phyloP scores from a whole-genome alignment of 257 asterid species.

The Nicotiana paniculata region DNA sequence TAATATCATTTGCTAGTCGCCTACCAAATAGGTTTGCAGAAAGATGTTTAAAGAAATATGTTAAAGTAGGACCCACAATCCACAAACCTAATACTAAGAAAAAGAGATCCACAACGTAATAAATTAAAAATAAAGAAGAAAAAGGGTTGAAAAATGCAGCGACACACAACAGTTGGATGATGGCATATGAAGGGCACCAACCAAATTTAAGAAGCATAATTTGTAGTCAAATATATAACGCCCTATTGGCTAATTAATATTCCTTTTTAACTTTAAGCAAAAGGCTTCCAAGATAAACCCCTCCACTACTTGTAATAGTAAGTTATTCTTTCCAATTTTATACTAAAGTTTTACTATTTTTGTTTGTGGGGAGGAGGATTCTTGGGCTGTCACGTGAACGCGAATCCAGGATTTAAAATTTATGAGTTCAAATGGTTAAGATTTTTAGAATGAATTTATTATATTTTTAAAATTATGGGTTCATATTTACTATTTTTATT shows the following conservation, averaged over 20 bases:
- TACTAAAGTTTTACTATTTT: background rate
- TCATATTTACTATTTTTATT: no score
- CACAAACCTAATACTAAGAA: background rate
- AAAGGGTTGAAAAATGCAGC: constrained; percentile 1
- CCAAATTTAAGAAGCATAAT: constrained; percentile 3
- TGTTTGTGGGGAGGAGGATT: background rate
- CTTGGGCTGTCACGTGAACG: background rate
- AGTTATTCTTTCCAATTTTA: background rate
- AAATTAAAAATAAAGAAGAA: background rate
- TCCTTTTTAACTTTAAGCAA: background rate
- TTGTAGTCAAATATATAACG: background rate
- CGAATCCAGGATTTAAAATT: no score
- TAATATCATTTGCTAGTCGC: background rate
- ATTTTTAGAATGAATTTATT: no score
- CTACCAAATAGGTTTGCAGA: background rate
- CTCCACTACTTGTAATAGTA: background rate
- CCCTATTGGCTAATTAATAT: background rate
- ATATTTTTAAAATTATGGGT: no score
- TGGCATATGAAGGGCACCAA: constrained; percentile 1
- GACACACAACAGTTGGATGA: constrained; percentile 8
- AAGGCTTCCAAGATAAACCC: background rate
- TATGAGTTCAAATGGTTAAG: no score
- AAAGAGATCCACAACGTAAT: background rate
- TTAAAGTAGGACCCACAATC: background rate
- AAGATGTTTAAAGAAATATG: background rate